A percentile compares a stretch with the other conserved stretches of the same genome.
These are phyloP conservation scores for Verticillium albo-atrum DNA, from an alignment of 2,329 filamentous ascomycete genomes.

Conservation along the genomic window DNA sequence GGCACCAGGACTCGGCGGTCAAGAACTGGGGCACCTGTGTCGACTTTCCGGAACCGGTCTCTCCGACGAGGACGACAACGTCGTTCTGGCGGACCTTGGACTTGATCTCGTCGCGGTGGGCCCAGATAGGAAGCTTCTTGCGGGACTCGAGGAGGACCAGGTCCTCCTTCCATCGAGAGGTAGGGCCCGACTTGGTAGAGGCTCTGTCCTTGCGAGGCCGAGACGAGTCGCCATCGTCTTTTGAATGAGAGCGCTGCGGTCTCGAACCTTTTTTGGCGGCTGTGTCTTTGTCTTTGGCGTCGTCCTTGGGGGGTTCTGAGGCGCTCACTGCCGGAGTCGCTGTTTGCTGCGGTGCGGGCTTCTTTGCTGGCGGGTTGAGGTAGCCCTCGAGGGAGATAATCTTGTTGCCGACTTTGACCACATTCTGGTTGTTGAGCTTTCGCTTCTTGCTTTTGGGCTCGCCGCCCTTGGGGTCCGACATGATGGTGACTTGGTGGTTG, in stretches of 20 bases:
- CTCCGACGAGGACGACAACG: conserved; percentile 81
- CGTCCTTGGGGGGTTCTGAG: not conserved
- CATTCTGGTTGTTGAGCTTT: conserved; percentile 26
- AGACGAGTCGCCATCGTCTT: not conserved
- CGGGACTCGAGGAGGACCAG: conserved; percentile 41
- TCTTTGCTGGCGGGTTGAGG: conserved; percentile 29
- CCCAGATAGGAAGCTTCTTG: conserved; percentile 76
- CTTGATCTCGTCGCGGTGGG: conserved; percentile 66
- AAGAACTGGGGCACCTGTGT: conserved; percentile 95
- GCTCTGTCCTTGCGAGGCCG: not conserved
- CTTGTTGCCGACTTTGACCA: conserved; percentile 43
- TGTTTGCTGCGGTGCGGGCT: not conserved
- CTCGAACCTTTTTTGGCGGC: not conserved
- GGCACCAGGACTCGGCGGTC: conserved; percentile 74
- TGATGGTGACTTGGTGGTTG: not conserved
- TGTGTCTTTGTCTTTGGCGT: not conserved
- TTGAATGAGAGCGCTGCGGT: not conserved
- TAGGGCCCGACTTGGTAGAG: not conserved
- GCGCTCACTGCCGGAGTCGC: not conserved
- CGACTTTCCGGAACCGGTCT: conserved; percentile 95
- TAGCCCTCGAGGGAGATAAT: conserved; percentile 46
- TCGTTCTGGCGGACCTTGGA: conserved; percentile 59
- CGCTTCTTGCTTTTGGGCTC: conserved; percentile 31
- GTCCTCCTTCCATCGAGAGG: conserved; percentile 19
- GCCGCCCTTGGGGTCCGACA: conserved; percentile 15